Evolutionary conservation across 73 alveolate species (phyloP).

Genomic region (Diophrys sp.): DNA sequence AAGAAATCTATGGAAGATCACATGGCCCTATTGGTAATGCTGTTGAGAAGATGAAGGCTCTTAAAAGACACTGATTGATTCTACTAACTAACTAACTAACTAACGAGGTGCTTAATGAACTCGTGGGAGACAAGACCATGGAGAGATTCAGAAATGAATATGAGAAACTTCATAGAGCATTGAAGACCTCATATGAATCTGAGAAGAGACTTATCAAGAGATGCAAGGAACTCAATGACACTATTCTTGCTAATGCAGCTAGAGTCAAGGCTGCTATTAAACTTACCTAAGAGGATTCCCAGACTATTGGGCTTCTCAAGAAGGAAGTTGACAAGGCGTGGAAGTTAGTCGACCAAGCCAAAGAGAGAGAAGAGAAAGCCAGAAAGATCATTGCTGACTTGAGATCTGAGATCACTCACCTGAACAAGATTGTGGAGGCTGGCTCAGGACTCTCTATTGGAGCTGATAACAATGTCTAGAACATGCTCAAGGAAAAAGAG

Average conservation of each 20-base stretch:
- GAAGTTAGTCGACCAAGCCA: conserved; percentile 78
- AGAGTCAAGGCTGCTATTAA: conserved; percentile 74
- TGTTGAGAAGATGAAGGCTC: too few species aligned
- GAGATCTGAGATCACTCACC: conserved; percentile 72
- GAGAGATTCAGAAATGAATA: conserved; percentile 82
- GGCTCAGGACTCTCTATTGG: conserved; percentile 79
- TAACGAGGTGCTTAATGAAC: conserved; percentile 80
- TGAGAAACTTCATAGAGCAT: conserved; percentile 78
- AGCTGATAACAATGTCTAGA: conserved; percentile 74
- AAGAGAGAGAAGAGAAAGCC: conserved; percentile 87
- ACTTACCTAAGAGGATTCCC: conserved; percentile 79
- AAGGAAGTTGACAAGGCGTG: conserved; percentile 86
- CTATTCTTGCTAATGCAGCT: conserved; percentile 74
- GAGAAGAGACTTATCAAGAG: conserved; percentile 83
- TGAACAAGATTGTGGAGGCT: conserved; percentile 70
- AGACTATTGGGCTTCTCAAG: conserved; percentile 77
- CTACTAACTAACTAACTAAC: too few species aligned
- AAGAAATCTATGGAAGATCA: too few species aligned
- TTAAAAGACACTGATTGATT: too few species aligned
- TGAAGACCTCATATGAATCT: conserved; percentile 80
- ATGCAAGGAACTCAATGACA: conserved; percentile 89
- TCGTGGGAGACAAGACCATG: conserved; percentile 80
- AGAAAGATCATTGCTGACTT: conserved; percentile 81
- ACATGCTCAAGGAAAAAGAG: conserved; percentile 58
- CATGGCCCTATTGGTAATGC: too few species aligned